Evolutionary conservation across 352 stramenopile species (phyloP).

Genomic region (Phytophthora nicotianae): DNA sequence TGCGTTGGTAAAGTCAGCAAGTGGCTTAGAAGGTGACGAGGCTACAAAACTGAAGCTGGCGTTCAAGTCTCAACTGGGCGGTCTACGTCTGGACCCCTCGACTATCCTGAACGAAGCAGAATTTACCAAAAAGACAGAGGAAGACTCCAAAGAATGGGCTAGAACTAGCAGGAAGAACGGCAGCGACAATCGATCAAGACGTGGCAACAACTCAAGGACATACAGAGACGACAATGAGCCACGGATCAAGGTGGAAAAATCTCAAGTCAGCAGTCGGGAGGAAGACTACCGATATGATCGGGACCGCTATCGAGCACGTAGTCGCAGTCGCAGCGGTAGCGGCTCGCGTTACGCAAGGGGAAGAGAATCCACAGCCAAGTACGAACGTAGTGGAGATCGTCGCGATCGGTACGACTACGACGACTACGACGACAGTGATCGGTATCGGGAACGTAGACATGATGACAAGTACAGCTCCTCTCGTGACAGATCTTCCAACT

Average conservation of each 20-base stretch:
- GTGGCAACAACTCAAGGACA: conserved; percentile 20
- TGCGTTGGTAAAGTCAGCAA: conserved; percentile 40
- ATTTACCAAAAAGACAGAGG: conserved; percentile 70
- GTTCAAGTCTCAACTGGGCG: conserved; percentile 64
- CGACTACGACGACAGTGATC: conserved; percentile 36
- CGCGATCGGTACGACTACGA: conserved; percentile 38
- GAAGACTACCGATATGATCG: conserved; percentile 24
- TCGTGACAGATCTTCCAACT: conserved; percentile 32
- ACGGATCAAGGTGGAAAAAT: conserved; percentile 41
- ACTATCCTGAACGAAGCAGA: conserved; percentile 61
- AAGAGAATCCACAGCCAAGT: conserved; percentile 18
- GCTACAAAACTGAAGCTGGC: conserved; percentile 45
- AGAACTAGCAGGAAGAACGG: conserved; percentile 31
- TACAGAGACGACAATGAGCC: conserved; percentile 30
- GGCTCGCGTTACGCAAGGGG: conserved; percentile 13
- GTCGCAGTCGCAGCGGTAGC: conserved; percentile 27
- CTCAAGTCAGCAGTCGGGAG: conserved; percentile 24
- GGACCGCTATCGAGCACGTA: conserved; percentile 26
- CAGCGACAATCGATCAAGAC: conserved; percentile 11
- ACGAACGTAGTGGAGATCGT: conserved; percentile 31
- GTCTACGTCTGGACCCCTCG: conserved; percentile 66
- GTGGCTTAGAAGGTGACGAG: conserved; percentile 32
- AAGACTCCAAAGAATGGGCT: conserved; percentile 65
- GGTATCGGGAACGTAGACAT: conserved; percentile 37
- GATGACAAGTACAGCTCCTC: conserved; percentile 37